Percentiles rank a stretch among this genome's conserved stretches.
These are phyloP conservation scores for Fraxinus platypoda DNA, from an alignment of 305 asterid genomes.

Conservation along the genomic window DNA sequence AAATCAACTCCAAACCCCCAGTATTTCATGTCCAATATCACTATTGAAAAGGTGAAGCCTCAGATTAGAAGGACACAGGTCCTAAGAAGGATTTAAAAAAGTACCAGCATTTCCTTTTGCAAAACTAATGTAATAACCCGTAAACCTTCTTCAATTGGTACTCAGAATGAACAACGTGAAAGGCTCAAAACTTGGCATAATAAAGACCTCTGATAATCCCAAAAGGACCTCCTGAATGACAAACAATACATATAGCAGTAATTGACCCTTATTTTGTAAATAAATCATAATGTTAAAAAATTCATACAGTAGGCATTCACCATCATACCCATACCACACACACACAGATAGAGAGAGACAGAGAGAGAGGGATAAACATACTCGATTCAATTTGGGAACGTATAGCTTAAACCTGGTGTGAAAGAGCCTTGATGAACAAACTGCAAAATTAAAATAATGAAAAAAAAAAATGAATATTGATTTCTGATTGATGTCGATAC, in stretches of 20 bases:
- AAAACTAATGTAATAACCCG: neutral
- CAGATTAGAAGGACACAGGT: neutral
- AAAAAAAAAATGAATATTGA: neutral
- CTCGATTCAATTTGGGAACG: conserved; percentile 56
- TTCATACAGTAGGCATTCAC: neutral
- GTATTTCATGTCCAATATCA: neutral
- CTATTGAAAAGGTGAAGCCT: neutral
- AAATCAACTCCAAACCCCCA: neutral
- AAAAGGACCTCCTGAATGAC: neutral
- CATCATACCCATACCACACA: neutral
- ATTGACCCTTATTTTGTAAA: neutral
- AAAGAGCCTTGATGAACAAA: conserved; percentile 59
- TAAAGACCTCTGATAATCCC: neutral
- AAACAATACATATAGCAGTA: neutral
- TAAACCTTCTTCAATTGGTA: neutral
- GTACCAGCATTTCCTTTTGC: neutral
- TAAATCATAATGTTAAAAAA: neutral
- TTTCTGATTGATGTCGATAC: conserved; percentile 15
- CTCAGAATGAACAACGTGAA: neutral
- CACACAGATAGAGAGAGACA: neutral
- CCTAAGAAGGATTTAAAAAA: neutral
- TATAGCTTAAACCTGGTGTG: conserved; percentile 56
- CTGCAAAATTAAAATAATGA: conserved; percentile 35
- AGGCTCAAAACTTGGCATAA: neutral
- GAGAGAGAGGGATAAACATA: conserved; percentile 30